Evolutionary conservation across 495 filamentous ascomycete species (phyloP).

Genomic region (Recurvomyces mirabilis): DNA sequence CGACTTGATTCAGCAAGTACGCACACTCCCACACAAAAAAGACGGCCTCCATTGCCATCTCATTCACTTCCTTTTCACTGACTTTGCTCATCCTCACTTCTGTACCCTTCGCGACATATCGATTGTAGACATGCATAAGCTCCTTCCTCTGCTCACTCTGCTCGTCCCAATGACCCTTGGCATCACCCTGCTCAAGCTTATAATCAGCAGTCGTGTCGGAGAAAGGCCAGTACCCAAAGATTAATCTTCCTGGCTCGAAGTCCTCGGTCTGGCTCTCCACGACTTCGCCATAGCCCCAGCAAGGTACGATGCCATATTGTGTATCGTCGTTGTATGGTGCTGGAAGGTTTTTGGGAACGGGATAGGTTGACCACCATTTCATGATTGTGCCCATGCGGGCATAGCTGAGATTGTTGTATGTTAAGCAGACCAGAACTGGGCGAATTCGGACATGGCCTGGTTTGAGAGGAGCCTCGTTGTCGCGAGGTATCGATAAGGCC

Average conservation of each 20-base stretch:
- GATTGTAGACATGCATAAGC: conserved; percentile 44
- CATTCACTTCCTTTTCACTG: conserved; percentile 5
- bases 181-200: conserved; percentile 16
- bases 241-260: too few species aligned
- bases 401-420: conserved; percentile 48
- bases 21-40: conserved; percentile 38
- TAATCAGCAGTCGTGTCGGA: conserved; percentile 24
- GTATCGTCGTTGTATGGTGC: conserved; percentile 39
- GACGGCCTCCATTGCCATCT: conserved; percentile 34
- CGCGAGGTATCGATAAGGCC: too few species aligned
- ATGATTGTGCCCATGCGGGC: conserved; percentile 37
- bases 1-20: conserved; percentile 38
- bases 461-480: too few species aligned
- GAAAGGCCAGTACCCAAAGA: conserved; percentile 35
- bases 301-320: conserved; percentile 42
- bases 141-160: conserved; percentile 35
- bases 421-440: conserved; percentile 36
- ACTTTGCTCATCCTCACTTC: conserved; percentile 13
- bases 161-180: conserved; percentile 33
- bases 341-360: conserved; percentile 33
- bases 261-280: too few species aligned
- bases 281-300: conserved; percentile 46
- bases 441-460: conserved; percentile 33
- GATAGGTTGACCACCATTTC: conserved; percentile 40
- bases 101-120: conserved; percentile 30